Conservation (phyloP, 2,329 filamentous ascomycete species). For the Fusarium fracticaudum region DNA sequence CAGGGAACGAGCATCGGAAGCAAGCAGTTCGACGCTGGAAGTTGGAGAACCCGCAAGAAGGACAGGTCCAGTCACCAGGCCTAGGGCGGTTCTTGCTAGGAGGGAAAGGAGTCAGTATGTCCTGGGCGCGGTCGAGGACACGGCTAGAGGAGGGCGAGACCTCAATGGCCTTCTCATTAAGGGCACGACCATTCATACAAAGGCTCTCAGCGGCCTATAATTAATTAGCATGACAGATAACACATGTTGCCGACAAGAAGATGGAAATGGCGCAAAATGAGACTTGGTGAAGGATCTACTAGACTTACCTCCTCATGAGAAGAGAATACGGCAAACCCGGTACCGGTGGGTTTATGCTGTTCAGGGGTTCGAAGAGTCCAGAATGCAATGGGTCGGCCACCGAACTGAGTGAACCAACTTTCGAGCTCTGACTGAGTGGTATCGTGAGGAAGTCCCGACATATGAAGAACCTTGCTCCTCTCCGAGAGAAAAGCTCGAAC, state of each 20-base stretch:
- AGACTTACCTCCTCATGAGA: conserved; percentile 94
- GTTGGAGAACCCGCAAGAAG: conserved; percentile 98
- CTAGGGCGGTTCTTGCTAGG: conserved; percentile 98
- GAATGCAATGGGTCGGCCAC: conserved; percentile 96
- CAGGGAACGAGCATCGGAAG: conserved; percentile 99
- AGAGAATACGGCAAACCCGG: conserved; percentile 97
- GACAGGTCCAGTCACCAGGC: conserved; percentile 98
- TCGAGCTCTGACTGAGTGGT: conserved; percentile 98
- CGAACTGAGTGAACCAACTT: conserved; percentile 99
- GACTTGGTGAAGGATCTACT: neutral
- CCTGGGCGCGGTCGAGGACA: conserved; percentile 92
- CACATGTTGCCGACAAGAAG: neutral
- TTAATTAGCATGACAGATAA: conserved; percentile 18
- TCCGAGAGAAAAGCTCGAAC: conserved; percentile 96
- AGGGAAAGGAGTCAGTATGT: conserved; percentile 96
- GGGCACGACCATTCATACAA: conserved; percentile 97
- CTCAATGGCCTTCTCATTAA: conserved; percentile 99
- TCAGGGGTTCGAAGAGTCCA: conserved; percentile 98
- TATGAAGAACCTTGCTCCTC: conserved; percentile 96
- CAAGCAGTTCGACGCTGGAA: conserved; percentile 98
- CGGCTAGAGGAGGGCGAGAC: conserved; percentile 97
- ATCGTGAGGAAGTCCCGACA: conserved; percentile 96
- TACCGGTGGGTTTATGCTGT: conserved; percentile 99
- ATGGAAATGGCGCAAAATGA: neutral
- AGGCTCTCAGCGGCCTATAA: conserved; percentile 90